Conservation (phyloP, 2,329 filamentous ascomycete species). For the Lanzia echinophila region DNA sequence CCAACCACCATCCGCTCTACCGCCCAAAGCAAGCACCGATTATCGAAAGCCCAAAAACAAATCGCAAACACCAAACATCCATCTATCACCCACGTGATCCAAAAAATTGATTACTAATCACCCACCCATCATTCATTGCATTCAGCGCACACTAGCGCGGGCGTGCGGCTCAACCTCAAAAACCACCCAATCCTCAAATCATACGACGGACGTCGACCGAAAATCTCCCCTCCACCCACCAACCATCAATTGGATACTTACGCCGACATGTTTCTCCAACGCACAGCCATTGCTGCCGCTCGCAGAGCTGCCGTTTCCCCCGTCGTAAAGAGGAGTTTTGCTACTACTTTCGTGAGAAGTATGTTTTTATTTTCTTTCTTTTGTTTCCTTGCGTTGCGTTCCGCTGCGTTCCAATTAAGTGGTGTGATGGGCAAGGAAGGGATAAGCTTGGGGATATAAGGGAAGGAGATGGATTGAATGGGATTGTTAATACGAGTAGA, state of each 20-base stretch:
- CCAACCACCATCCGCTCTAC: too few species aligned
- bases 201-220: not conserved
- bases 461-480: not conserved
- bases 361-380: constrained; percentile 29
- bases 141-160: constrained; percentile 1
- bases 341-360: constrained; percentile 56
- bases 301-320: constrained; percentile 52
- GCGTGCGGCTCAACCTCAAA: constrained; percentile 5
- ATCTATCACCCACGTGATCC: not conserved
- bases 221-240: constrained; percentile 4
- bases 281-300: constrained; percentile 53
- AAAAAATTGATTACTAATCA: not conserved
- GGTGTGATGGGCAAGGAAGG: not conserved
- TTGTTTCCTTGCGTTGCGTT: constrained; percentile 15
- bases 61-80: too few species aligned
- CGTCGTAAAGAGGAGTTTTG: constrained; percentile 51
- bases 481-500: not conserved
- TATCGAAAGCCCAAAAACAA: too few species aligned
- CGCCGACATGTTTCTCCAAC: constrained; percentile 56
- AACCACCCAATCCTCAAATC: constrained; percentile 6
- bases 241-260: constrained; percentile 1
- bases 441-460: not conserved
- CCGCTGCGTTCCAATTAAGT: not conserved
- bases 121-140: not conserved
- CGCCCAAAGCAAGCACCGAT: too few species aligned